A percentile compares a stretch with the other conserved stretches of the same genome.
These are phyloP conservation scores for Alternaria sp. DNA, from an alignment of 2,329 filamentous ascomycete genomes.

Conservation along the genomic window DNA sequence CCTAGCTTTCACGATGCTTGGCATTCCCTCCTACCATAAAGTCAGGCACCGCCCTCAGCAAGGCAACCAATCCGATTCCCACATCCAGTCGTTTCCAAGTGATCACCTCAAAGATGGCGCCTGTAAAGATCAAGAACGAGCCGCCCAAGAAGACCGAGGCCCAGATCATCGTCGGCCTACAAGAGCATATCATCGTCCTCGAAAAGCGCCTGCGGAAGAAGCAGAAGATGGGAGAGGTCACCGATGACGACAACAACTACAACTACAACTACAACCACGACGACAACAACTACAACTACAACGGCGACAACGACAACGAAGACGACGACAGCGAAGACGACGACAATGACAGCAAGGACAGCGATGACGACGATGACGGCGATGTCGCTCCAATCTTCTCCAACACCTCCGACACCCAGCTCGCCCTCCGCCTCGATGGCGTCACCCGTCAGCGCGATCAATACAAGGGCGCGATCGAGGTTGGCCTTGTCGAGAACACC, in stretches of 20 bases:
- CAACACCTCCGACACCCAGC: not conserved
- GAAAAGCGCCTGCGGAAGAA: not conserved
- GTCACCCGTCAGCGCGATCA: not conserved
- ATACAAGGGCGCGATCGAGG: not conserved
- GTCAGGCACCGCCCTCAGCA: not conserved
- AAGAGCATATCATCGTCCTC: not conserved
- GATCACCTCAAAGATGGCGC: not conserved
- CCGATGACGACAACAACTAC: not conserved
- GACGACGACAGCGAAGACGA: not conserved
- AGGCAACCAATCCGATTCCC: not conserved
- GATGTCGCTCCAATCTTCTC: not conserved
- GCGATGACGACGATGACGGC: not conserved
- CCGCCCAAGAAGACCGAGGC: not conserved
- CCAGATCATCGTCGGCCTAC: not conserved
- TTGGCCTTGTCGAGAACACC: not conserved
- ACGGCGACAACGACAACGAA: not conserved
- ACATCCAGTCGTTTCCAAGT: not conserved
- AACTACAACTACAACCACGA: too few relatives aligned
- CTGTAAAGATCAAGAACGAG: not conserved
- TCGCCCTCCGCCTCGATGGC: not conserved
- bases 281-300: not conserved
- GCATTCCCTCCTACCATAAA: not conserved
- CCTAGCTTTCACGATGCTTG: not conserved
- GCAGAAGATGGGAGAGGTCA: not conserved
- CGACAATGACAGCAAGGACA: not conserved